Base-by-base conservation (phyloP, 2,329 filamentous ascomycete genomes). In the Phaeoacremonium minimum region DNA sequence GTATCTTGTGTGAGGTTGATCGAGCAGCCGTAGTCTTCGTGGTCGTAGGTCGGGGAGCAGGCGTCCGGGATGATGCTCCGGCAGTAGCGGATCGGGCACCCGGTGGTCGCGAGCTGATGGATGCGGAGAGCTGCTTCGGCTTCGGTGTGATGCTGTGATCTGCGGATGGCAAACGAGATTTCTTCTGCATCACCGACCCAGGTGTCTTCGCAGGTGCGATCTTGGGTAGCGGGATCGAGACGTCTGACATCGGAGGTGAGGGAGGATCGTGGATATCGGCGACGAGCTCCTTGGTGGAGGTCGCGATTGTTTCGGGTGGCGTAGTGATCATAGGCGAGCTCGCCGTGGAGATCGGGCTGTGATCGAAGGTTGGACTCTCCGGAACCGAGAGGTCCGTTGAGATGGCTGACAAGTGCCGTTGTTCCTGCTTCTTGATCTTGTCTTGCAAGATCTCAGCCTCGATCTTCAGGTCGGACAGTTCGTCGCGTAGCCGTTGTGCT, bases 371-470 rank as follows among this genome's bases (percentile, higher is more conserved):
- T 15, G 86, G 83, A 30, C 85, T 87, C 42, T 77, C 84, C 40
- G 74, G 70, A 12, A 75, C 63, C 15, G 76, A 80, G n/a, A 80
- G 60, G 50, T 82, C 75, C 42, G 78, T 82, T 11, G 75, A 75
- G 35, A 82, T 71, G 43, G 67, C 58, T 28, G 76, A 77, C 15
- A 82, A 58, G 47, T 81, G 76, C 33, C 77, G 73, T 15, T 57
- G 47, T 46, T 77, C 74, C 30, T 77, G 69, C 60, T 90, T 85
- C 56, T 86, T 86, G 55, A 97, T 71, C 73, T 96, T 97, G 71
- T 95, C 88, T 54, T 93, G 85, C 52, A 91, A 77, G 52, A 98
- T 93, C 55, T 97, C 93, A 42, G 85, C 84, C 64, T 98, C 93
- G 44, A 98, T 88, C 69, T 88, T 94, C 48, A 96, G 74, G 57